These are phyloP conservation scores for Penicillium thymicola DNA, from an alignment of 2,329 filamentous ascomycete genomes.

Conservation along the genomic window DNA sequence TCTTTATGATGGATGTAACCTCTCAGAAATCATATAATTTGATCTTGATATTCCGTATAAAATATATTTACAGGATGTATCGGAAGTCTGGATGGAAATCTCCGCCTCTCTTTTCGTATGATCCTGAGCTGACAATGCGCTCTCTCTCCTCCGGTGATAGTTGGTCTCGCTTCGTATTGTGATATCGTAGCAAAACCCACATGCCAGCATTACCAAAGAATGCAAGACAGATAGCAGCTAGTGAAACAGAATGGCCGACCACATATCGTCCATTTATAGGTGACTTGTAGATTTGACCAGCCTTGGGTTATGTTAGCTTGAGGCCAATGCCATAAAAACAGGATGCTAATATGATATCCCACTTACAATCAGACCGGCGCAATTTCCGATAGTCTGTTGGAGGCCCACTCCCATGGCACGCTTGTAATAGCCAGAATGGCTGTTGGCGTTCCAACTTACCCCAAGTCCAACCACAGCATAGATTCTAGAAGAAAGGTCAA, in stretches of 20 bases:
- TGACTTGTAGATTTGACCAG: constrained; percentile 15
- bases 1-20: neutral
- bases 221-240: constrained; percentile 11
- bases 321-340: neutral
- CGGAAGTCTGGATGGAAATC: constrained; percentile 15
- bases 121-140: constrained; percentile 4
- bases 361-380: constrained; percentile 12
- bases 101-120: constrained; percentile 13
- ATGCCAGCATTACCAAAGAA: constrained; percentile 10
- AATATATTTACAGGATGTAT: constrained; percentile 7
- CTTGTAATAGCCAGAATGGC: constrained; percentile 14
- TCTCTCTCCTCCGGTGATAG: constrained; percentile 9
- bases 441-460: constrained; percentile 15
- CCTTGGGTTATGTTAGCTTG: constrained; percentile 6
- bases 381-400: constrained; percentile 14
- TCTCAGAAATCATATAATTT: neutral
- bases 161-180: constrained; percentile 11
- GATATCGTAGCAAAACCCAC: constrained; percentile 8
- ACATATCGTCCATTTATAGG: constrained; percentile 9
- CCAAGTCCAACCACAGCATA: constrained; percentile 13
- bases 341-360: neutral
- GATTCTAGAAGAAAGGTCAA: constrained; percentile 2
- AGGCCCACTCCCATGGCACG: constrained; percentile 13
- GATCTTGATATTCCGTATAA: neutral
- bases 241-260: constrained; percentile 11